These are phyloP conservation scores for Striga hermonthica DNA, from an alignment of 305 asterid species.

Conservation along the genomic window DNA sequence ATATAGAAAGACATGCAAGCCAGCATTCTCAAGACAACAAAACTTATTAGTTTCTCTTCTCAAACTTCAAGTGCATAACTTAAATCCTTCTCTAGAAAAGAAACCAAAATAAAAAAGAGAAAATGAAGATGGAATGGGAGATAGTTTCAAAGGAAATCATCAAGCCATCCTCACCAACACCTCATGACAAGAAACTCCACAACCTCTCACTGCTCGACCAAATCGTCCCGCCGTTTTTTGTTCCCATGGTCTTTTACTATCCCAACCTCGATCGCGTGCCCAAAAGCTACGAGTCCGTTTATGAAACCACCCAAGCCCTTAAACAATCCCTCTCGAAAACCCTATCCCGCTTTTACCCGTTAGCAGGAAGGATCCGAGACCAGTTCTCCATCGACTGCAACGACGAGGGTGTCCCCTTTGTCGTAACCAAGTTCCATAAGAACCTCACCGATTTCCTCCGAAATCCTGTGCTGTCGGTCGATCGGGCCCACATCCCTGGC, in stretches of 20 bases:
- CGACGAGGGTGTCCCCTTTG: conserved; percentile 41
- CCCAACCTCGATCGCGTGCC: conserved; percentile 25
- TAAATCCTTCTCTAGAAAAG: too few relatives aligned
- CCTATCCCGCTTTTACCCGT: conserved; percentile 43
- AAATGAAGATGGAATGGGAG: conserved; percentile 36
- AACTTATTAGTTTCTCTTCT: too few relatives aligned
- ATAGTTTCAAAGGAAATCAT: conserved; percentile 42
- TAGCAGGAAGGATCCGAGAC: conserved; percentile 43
- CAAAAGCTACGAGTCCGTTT: conserved; percentile 5
- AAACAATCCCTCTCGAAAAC: conserved; percentile 40
- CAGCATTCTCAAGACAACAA: too few relatives aligned
- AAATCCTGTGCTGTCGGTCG: conserved; percentile 32
- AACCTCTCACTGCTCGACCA: conserved; percentile 50
- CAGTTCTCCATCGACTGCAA: conserved; percentile 38
- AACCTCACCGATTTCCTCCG: conserved; percentile 29
- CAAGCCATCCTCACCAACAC: conserved; percentile 54
- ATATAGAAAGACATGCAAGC: too few relatives aligned
- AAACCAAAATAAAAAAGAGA: background rate
- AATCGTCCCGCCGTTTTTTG: conserved; percentile 37
- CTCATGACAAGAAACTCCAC: conserved; percentile 31
- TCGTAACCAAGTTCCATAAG: conserved; percentile 27
- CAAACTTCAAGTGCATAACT: too few relatives aligned
- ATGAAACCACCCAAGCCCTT: conserved; percentile 29
- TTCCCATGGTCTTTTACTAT: conserved; percentile 40
- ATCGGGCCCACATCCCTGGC: conserved; percentile 39